Percentiles rank a stretch among this genome's conserved stretches.
Conservation (phyloP, 495 filamentous ascomycete species). For the Podospora conica region DNA sequence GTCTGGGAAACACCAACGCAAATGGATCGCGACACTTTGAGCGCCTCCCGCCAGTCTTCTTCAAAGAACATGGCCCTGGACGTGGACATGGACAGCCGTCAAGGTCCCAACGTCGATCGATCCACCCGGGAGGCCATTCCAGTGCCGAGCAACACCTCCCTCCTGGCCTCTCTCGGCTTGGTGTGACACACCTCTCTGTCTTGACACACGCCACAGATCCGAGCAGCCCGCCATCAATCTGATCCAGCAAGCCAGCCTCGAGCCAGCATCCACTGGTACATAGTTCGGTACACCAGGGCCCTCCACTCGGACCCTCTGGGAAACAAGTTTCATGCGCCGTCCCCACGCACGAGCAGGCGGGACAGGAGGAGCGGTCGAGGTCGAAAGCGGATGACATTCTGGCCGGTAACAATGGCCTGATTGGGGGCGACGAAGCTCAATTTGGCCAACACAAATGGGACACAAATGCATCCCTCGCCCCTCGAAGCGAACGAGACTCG, state of each 20-base stretch:
- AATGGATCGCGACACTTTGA: neutral
- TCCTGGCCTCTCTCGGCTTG: neutral
- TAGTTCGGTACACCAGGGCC: too few relatives aligned
- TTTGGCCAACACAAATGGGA: neutral
- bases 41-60: neutral
- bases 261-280: neutral
- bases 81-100: neutral
- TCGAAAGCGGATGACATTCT: neutral
- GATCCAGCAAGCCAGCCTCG: neutral
- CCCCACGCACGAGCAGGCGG: neutral
- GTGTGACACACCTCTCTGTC: neutral
- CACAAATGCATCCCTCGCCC: neutral
- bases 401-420: slow-evolving; percentile 1
- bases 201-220: neutral
- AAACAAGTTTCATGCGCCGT: neutral
- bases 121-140: neutral
- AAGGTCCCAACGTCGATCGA: neutral
- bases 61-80: neutral
- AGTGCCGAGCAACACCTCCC: neutral
- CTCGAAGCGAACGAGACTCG: too few relatives aligned
- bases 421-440: neutral
- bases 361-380: neutral
- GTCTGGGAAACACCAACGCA: neutral
- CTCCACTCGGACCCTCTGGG: neutral
- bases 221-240: neutral